Conservation (phyloP, 1,284 basidiomycete species). For the Athelia psychrophila region DNA sequence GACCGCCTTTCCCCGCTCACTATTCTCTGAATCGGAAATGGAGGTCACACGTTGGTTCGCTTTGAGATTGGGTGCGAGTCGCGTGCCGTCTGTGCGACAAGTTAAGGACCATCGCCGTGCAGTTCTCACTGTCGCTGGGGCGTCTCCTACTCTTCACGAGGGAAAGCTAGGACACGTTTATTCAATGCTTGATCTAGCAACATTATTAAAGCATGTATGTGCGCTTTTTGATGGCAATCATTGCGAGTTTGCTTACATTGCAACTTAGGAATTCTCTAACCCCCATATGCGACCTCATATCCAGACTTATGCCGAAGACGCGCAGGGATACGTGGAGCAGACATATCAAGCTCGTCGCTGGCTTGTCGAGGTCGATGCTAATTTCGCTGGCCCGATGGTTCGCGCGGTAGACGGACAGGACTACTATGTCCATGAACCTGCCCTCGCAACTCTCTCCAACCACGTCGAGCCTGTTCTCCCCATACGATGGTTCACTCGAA, state of each 20-base stretch:
- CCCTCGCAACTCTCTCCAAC: background rate
- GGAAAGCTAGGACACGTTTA: conserved; percentile 7
- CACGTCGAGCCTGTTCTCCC: background rate
- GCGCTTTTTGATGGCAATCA: background rate
- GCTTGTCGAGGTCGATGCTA: background rate
- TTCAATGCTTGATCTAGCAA: background rate
- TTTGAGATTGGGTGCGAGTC: conserved; percentile 2
- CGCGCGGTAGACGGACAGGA: background rate
- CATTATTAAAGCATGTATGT: conserved; percentile 6
- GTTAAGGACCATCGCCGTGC: conserved; percentile 7
- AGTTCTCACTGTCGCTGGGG: conserved; percentile 1
- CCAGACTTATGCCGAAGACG: background rate
- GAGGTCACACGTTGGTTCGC: conserved; percentile 8
- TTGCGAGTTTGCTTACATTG: background rate
- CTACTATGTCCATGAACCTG: conserved; percentile 1
- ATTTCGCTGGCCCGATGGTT: background rate
- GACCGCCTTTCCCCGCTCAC: conserved; percentile 8
- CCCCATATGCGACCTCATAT: conserved; percentile 6
- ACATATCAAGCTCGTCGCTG: background rate
- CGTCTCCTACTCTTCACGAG: background rate
- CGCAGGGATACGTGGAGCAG: background rate
- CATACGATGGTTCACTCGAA: background rate
- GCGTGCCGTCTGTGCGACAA: conserved; percentile 5
- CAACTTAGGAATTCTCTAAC: conserved; percentile 10
- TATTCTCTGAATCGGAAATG: conserved; percentile 10